A percentile compares a stretch with the other conserved stretches of the same genome.
Conservation (phyloP, 192 early-diverging fungal species). For the Umbelopsis ramanniana region DNA sequence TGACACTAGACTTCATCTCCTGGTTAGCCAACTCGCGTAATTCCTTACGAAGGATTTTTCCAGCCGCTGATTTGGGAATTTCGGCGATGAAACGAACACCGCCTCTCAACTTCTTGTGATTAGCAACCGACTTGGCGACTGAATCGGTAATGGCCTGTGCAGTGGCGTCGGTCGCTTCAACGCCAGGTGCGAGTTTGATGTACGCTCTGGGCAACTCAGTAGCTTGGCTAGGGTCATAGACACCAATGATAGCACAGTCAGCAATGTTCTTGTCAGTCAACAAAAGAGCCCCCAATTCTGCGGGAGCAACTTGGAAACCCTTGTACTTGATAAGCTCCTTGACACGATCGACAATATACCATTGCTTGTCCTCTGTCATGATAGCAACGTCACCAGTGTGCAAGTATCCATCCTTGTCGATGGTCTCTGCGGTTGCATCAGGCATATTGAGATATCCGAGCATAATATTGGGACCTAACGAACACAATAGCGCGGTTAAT, state of each 20-base stretch:
- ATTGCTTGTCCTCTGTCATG: slow-evolving; percentile 55
- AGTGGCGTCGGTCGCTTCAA: slow-evolving; percentile 39
- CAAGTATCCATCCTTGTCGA: slow-evolving; percentile 58
- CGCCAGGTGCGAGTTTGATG: slow-evolving; percentile 63
- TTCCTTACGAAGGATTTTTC: slow-evolving; percentile 85
- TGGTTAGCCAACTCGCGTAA: slow-evolving; percentile 26
- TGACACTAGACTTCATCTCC: slow-evolving; percentile 7
- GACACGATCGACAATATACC: slow-evolving; percentile 72
- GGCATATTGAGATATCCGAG: slow-evolving; percentile 51
- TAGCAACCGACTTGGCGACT: slow-evolving; percentile 61
- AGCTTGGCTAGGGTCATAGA: slow-evolving; percentile 64
- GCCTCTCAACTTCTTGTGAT: slow-evolving; percentile 82
- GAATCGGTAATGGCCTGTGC: slow-evolving; percentile 54
- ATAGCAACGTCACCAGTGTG: slow-evolving; percentile 64
- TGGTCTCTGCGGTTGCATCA: slow-evolving; percentile 44
- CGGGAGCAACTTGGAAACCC: slow-evolving; percentile 69
- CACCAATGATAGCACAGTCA: slow-evolving; percentile 73
- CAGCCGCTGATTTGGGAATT: slow-evolving; percentile 80
- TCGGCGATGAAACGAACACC: slow-evolving; percentile 73
- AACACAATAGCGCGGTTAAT: too few species aligned
- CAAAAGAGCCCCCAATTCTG: slow-evolving; percentile 68
- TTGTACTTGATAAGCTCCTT: slow-evolving; percentile 65
- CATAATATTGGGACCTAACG: slow-evolving; percentile 39
- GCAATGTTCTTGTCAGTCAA: slow-evolving; percentile 52
- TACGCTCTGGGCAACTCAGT: slow-evolving; percentile 84